Evolutionary conservation across 768 basidiomycete species (phyloP).

Genomic region (Lactarius evosmus): DNA sequence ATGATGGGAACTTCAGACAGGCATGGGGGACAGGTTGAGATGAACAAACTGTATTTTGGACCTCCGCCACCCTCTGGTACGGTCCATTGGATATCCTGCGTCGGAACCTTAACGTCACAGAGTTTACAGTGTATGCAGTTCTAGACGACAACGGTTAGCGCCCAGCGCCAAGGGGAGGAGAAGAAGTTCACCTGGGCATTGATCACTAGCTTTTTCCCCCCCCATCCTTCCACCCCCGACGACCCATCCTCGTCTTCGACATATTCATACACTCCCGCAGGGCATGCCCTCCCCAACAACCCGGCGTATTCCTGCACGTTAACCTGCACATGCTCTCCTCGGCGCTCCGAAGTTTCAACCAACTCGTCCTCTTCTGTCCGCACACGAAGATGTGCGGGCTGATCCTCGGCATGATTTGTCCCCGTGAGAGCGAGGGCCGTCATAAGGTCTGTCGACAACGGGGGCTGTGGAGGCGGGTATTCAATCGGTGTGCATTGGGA

Average conservation of each 20-base stretch:
- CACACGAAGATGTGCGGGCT: slow-evolving; percentile 84
- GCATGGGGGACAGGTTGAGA: not conserved
- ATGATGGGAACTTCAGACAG: slow-evolving; percentile 8
- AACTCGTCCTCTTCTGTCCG: slow-evolving; percentile 36
- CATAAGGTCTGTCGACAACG: slow-evolving; percentile 89
- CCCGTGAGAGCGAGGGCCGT: slow-evolving; percentile 88
- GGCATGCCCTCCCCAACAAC: slow-evolving; percentile 84
- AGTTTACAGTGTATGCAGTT: slow-evolving; percentile 94
- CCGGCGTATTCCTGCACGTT: slow-evolving; percentile 85
- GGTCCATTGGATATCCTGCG: slow-evolving; percentile 95
- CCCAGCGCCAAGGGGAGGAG: slow-evolving; percentile 10
- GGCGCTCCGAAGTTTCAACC: slow-evolving; percentile 43
- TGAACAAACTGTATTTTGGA: slow-evolving; percentile 81
- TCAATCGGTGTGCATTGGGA: slow-evolving; percentile 66
- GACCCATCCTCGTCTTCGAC: slow-evolving; percentile 57
- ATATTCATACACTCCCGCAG: slow-evolving; percentile 97
- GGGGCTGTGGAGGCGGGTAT: slow-evolving; percentile 85
- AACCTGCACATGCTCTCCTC: slow-evolving; percentile 63
- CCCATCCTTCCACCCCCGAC: slow-evolving; percentile 55
- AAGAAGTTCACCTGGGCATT: slow-evolving; percentile 78
- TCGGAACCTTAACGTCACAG: slow-evolving; percentile 94
- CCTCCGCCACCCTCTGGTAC: slow-evolving; percentile 97
- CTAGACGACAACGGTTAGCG: slow-evolving; percentile 42
- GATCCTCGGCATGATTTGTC: slow-evolving; percentile 97
- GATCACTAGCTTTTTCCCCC: slow-evolving; percentile 88